These are phyloP conservation scores for Talaromyces atroroseus DNA, from an alignment of 2,329 filamentous ascomycete species.

Conservation along the genomic window DNA sequence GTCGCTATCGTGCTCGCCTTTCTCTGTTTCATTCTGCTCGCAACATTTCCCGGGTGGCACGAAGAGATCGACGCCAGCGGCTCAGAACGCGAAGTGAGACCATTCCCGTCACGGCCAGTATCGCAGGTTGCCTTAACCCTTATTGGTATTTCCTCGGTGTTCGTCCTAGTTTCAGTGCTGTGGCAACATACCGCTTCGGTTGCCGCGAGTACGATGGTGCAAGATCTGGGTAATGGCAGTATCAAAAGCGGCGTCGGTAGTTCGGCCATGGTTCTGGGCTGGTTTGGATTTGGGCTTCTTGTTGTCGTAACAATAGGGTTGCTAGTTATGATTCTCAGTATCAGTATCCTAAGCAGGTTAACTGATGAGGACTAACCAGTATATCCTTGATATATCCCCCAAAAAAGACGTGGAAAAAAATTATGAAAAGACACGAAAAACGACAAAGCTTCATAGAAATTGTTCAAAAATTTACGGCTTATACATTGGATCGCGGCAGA, in stretches of 20 bases:
- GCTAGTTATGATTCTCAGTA: constrained; percentile 94
- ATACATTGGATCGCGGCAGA: background rate
- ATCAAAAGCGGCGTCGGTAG: constrained; percentile 86
- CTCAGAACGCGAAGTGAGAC: constrained; percentile 84
- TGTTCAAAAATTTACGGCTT: background rate
- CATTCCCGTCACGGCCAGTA: constrained; percentile 85
- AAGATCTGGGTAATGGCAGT: constrained; percentile 86
- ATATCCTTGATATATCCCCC: background rate
- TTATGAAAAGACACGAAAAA: background rate
- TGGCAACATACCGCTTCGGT: constrained; percentile 85
- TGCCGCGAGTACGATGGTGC: constrained; percentile 85
- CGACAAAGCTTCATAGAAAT: background rate
- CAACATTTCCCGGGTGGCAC: constrained; percentile 96
- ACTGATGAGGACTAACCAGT: constrained; percentile 35
- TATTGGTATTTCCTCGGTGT: constrained; percentile 68
- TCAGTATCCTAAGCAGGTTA: constrained; percentile 65
- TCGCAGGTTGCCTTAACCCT: constrained; percentile 89
- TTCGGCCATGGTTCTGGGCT: constrained; percentile 91
- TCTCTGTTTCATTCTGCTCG: constrained; percentile 87
- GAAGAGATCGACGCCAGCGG: constrained; percentile 77
- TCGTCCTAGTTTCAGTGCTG: constrained; percentile 59
- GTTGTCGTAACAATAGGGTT: constrained; percentile 94
- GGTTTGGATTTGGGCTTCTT: constrained; percentile 90
- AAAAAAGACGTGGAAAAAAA: background rate
- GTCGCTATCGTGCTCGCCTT: constrained; percentile 97